Evolutionary conservation across 176 grass and related monocot species (phyloP), one percentile per base, ranked within the genome.

Genomic region (Ampelocalamus luodianensis): DNA sequence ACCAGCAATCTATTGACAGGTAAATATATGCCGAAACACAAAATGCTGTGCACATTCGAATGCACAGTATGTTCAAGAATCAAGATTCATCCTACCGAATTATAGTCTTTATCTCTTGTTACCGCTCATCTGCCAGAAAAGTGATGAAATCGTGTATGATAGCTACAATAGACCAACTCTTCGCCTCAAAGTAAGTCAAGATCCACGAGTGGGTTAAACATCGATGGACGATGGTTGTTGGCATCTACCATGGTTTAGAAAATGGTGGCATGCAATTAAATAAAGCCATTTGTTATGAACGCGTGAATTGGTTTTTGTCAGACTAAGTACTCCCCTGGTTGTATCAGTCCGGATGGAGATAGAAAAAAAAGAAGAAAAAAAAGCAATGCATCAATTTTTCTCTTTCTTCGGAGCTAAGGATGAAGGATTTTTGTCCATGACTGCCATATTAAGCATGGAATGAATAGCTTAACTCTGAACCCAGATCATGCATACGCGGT

Each of bases 391-490:
- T 44, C 72, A 56, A 20, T 26, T 50, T 24, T 66, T 66, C 82
- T 46, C 24, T 76, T 55, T 84, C 85, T 87, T 87, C 59, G 45
- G 69, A 58, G 85, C 85, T 66, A 87, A 81, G 85, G 49, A 67
- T 66, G 45, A 37, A 55, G 10, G 9, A 50, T 46, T 13, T 13
- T 72, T 26, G n/a, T 36, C 5, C 62, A 16, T 75, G 14, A 75
- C 20, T 32, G 20, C 0, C 5, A 36, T 29, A 18, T 32, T 18
- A 26, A 29, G 48, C 44, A 8, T 44, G 3, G 24, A 22, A 12
- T 26, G 3, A 17, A 51, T 29, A 4, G 1, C 14, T 27, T 14
- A 53, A 53, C 53, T 74, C 24, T 74, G 71, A 11, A 74, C 27
- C 46, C 8, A 53, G 71, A 73, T 20, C 71, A 32, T 34, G 45